A percentile compares a stretch with the other conserved stretches of the same genome.
Evolutionary conservation across 352 stramenopile genomes (phyloP).

Genomic region (Phytophthora uliginosa): DNA sequence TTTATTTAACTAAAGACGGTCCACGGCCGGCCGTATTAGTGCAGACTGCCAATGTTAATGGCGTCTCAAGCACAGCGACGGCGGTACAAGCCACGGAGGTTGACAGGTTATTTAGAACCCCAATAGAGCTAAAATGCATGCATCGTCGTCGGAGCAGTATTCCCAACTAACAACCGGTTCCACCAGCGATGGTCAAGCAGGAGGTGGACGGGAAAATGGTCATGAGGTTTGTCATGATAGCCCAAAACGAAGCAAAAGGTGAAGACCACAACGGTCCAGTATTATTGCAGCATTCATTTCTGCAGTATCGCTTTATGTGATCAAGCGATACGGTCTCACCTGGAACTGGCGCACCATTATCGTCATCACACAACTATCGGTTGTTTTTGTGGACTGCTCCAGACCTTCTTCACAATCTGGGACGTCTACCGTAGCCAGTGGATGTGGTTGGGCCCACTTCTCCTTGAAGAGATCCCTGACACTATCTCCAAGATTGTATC

Average conservation of each 20-base stretch:
- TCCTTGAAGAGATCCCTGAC: conserved; percentile 48
- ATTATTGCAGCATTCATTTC: conserved; percentile 46
- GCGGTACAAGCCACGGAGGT: neutral
- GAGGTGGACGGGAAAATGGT: conserved; percentile 49
- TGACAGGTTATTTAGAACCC: conserved; percentile 30
- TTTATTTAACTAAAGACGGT: conserved; percentile 66
- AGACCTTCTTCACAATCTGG: conserved; percentile 61
- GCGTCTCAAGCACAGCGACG: neutral
- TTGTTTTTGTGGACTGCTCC: conserved; percentile 48
- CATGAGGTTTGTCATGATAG: conserved; percentile 65
- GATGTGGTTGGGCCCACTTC: conserved; percentile 63
- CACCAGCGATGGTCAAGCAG: conserved; percentile 52
- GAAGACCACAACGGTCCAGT: conserved; percentile 44
- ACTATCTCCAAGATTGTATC: conserved; percentile 54
- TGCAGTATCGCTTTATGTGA: conserved; percentile 38
- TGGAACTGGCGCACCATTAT: conserved; percentile 60
- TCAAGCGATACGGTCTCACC: conserved; percentile 46
- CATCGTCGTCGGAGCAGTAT: conserved; percentile 3
- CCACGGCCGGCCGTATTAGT: neutral
- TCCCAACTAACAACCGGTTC: conserved; percentile 39
- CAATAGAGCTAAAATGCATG: conserved; percentile 24
- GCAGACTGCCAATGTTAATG: conserved; percentile 1
- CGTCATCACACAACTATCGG: conserved; percentile 44
- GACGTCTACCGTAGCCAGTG: conserved; percentile 60
- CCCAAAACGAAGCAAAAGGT: conserved; percentile 56